Conservation (phyloP, 176 grass and related monocot genomes). For the Phragmites australis region DNA sequence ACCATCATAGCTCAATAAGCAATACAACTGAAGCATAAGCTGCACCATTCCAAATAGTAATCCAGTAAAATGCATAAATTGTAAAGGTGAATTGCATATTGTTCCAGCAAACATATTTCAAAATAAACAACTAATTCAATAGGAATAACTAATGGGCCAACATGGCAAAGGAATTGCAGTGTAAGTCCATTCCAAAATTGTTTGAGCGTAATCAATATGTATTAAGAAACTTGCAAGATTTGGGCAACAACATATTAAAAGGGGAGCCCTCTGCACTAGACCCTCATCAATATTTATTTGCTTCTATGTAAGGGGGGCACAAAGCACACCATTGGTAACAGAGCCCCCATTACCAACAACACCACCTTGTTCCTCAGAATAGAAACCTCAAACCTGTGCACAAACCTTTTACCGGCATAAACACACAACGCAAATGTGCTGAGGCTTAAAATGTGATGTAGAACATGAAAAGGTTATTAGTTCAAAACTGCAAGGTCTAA, state of each 20-base stretch:
- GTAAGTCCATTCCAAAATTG: background rate
- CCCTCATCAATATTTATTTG: conserved; percentile 33
- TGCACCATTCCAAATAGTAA: conserved; percentile 13
- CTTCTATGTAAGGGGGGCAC: conserved; percentile 32
- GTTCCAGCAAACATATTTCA: background rate
- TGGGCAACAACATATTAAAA: background rate
- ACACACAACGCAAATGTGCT: background rate
- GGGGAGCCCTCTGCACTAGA: conserved; percentile 36
- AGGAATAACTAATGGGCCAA: background rate
- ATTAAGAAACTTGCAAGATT: background rate
- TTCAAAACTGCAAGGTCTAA: background rate
- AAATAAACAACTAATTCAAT: conserved; percentile 13
- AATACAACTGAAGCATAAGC: background rate
- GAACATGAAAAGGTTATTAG: background rate
- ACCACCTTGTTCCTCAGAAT: conserved; percentile 29
- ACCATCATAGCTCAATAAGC: conserved; percentile 28
- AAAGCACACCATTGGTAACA: conserved; percentile 7
- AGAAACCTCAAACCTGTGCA: background rate
- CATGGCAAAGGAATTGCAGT: background rate
- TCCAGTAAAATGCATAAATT: background rate
- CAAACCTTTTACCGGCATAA: conserved; percentile 9
- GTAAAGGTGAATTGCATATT: background rate
- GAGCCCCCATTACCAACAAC: background rate
- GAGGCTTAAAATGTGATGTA: background rate
- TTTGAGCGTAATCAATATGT: background rate